These are phyloP conservation scores for Amaranthus tricolor DNA, from an alignment of 179 eudicot species.

Conservation along the genomic window DNA sequence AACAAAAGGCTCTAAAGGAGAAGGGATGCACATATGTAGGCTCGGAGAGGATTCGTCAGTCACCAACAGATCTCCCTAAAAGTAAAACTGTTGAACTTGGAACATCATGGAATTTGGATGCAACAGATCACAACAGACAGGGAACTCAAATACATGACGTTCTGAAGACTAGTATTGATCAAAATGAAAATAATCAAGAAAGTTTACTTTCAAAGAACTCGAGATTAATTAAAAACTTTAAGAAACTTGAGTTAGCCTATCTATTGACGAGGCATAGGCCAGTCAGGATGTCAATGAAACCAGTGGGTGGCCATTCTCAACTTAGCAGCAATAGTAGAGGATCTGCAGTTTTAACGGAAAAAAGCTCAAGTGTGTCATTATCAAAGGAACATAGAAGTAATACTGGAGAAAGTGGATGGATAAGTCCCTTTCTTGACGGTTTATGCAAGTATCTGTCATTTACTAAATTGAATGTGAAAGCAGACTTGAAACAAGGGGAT, in stretches of 20 bases:
- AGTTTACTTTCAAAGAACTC: conserved; percentile 50
- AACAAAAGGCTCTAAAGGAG: conserved; percentile 46
- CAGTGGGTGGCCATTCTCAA: conserved; percentile 44
- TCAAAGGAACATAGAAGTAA: conserved; percentile 37
- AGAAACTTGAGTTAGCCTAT: conserved; percentile 87
- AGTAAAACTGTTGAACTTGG: conserved; percentile 32
- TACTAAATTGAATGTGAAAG: conserved; percentile 68
- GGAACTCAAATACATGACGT: conserved; percentile 30
- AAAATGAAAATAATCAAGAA: conserved; percentile 38
- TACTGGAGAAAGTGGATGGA: conserved; percentile 67
- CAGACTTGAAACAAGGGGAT: conserved; percentile 92
- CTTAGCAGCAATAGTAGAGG: conserved; percentile 63
- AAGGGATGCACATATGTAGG: conserved; percentile 43
- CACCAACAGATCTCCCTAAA: conserved; percentile 32
- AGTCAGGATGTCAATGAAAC: conserved; percentile 44
- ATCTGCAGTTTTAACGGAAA: conserved; percentile 59
- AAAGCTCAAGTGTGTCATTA: conserved; percentile 55
- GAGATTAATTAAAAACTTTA: conserved; percentile 75
- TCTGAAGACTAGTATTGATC: conserved; percentile 34
- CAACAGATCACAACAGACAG: conserved; percentile 51
- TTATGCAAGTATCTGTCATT: conserved; percentile 78
- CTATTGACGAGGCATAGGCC: conserved; percentile 66
- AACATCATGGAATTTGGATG: conserved; percentile 36
- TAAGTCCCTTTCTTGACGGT: conserved; percentile 84
- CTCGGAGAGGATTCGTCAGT: conserved; percentile 26